phyloP scores from a whole-genome alignment of 1,139 yeast genomes.

The Geotrichum phurueaensis region DNA sequence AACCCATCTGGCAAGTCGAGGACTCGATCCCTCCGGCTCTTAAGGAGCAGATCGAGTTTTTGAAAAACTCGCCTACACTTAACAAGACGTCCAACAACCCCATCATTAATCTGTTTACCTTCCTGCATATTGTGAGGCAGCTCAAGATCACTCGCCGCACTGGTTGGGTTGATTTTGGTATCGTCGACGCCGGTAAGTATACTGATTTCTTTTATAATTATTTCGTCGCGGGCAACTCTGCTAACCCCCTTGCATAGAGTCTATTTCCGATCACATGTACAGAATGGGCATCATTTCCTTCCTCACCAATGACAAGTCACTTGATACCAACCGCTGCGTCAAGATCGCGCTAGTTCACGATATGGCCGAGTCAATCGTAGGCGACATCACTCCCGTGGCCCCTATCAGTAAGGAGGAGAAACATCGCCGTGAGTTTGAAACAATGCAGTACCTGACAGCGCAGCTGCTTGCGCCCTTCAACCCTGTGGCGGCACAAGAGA shows the following conservation, averaged over 20 bases:
- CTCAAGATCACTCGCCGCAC: slow-evolving; percentile 81
- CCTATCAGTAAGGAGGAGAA: slow-evolving; percentile 63
- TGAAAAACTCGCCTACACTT: slow-evolving; percentile 11
- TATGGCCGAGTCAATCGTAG: slow-evolving; percentile 88
- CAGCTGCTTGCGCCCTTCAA: slow-evolving; percentile 58
- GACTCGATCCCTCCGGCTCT: slow-evolving; percentile 14
- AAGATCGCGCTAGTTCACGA: slow-evolving; percentile 89
- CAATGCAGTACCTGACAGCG: slow-evolving; percentile 59
- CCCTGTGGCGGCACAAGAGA: slow-evolving; percentile 54
- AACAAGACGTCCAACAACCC: not conserved
- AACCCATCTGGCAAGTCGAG: slow-evolving; percentile 20
- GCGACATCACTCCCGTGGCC: slow-evolving; percentile 89
- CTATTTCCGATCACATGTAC: slow-evolving; percentile 94
- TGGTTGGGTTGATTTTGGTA: slow-evolving; percentile 83
- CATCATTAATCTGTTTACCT: slow-evolving; percentile 30
- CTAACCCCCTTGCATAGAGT: slow-evolving; percentile 43
- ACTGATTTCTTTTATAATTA: not conserved
- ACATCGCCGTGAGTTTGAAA: slow-evolving; percentile 70
- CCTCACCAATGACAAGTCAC: slow-evolving; percentile 51
- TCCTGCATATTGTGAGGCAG: slow-evolving; percentile 67
- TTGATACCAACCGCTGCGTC: slow-evolving; percentile 56
- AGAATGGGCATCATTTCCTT: slow-evolving; percentile 84
- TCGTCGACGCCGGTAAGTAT: slow-evolving; percentile 43
- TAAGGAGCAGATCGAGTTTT: slow-evolving; percentile 9
- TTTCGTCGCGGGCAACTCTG: slow-evolving; percentile 14